Percentiles rank a stretch among this genome's conserved stretches.
Conservation (phyloP, 768 basidiomycete genomes). For the Boletus pseudo-olivaceus region DNA sequence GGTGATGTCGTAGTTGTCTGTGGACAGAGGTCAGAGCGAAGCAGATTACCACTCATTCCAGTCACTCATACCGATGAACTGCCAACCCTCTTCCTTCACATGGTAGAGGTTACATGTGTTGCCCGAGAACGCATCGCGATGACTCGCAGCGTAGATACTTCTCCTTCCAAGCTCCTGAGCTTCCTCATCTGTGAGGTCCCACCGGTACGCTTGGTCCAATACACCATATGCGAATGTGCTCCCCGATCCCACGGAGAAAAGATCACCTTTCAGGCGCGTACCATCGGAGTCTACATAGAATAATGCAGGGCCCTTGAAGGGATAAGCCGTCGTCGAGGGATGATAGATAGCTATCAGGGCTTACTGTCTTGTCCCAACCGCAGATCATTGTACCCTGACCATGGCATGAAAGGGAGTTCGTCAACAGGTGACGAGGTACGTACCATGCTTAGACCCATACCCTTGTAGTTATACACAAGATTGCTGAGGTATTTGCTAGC, state of each 20-base stretch:
- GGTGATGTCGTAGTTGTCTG: constrained; percentile 91
- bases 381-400: constrained; percentile 97
- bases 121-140: constrained; percentile 94
- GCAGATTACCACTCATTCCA: background rate
- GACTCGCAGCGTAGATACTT: constrained; percentile 95
- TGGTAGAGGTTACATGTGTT: constrained; percentile 97
- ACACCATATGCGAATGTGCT: constrained; percentile 99
- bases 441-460: constrained; percentile 99
- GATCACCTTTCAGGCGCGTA: constrained; percentile 88
- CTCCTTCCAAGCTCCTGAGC: constrained; percentile 91
- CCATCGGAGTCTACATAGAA: constrained; percentile 99
- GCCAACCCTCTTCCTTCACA: constrained; percentile 93
- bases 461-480: constrained; percentile 96
- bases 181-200: constrained; percentile 90
- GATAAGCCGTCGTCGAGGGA: constrained; percentile 9
- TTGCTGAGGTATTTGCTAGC: constrained; percentile 97
- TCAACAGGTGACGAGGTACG: constrained; percentile 24
- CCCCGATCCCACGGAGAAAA: constrained; percentile 99
- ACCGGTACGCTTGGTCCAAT: constrained; percentile 90
- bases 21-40: constrained; percentile 9
- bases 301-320: constrained; percentile 74
- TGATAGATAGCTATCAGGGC: constrained; percentile 23
- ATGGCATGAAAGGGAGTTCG: constrained; percentile 1
- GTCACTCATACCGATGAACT: constrained; percentile 76
- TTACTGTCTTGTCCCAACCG: constrained; percentile 97